Evolutionary conservation across 345 rosid species (phyloP).

Genomic region (Pistacia integerrima): DNA sequence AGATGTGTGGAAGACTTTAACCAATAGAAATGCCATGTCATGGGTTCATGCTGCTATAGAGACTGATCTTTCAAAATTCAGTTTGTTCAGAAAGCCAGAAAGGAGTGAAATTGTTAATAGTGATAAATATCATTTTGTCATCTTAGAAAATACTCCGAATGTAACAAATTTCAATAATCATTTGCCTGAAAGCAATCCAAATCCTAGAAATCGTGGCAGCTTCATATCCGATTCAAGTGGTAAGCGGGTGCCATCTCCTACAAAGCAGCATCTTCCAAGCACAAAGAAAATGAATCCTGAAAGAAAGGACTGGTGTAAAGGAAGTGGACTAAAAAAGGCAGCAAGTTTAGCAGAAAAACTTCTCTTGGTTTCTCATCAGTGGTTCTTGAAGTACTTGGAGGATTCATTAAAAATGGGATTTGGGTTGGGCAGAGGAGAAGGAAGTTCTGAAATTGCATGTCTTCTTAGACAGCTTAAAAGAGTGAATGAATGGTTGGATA

Average conservation of each 20-base stretch:
- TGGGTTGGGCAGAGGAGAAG: conserved; percentile 28
- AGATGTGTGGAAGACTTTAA: conserved; percentile 17
- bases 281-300: conserved; percentile 20
- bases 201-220: conserved; percentile 16
- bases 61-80: conserved; percentile 41
- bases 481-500: conserved; percentile 47
- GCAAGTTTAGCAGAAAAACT: conserved; percentile 43
- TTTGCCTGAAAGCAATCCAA: conserved; percentile 20
- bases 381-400: conserved; percentile 56
- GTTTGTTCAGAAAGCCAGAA: conserved; percentile 34
- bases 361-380: conserved; percentile 38
- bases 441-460: conserved; percentile 27
- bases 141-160: conserved; percentile 28
- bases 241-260: conserved; percentile 21
- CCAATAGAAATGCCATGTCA: conserved; percentile 30
- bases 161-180: conserved; percentile 26
- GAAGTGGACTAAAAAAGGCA: conserved; percentile 36
- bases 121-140: conserved; percentile 25
- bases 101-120: conserved; percentile 17
- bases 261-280: conserved; percentile 16
- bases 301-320: conserved; percentile 17
- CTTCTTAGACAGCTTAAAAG: conserved; percentile 44
- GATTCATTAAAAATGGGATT: conserved; percentile 34
- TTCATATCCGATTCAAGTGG: conserved; percentile 13
- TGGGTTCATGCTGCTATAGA: conserved; percentile 50